Evolutionary conservation across 2,329 filamentous ascomycete genomes (phyloP).

Genomic region (Cercospora citrullina): DNA sequence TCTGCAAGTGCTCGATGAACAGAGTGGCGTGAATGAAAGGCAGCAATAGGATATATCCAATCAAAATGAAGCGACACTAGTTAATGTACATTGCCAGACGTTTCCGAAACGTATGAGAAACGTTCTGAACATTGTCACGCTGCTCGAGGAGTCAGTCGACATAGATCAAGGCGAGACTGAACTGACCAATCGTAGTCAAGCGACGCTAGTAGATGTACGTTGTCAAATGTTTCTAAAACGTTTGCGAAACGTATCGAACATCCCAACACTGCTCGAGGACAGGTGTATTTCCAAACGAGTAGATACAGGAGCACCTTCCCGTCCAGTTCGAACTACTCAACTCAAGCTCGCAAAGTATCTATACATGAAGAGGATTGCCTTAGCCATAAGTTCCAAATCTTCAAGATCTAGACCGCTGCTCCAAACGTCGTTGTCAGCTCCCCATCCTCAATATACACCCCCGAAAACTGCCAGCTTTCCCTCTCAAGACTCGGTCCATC

Average conservation of each 20-base stretch:
- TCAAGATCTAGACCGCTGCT: not conserved
- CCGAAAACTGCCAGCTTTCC: constrained; percentile 72
- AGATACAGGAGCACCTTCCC: not conserved
- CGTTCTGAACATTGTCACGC: not conserved
- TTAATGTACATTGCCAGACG: not conserved
- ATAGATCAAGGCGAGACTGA: not conserved
- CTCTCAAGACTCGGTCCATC: constrained; percentile 54
- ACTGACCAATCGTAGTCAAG: not conserved
- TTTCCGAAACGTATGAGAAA: not conserved
- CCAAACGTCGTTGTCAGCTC: constrained; percentile 29
- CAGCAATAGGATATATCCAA: not conserved
- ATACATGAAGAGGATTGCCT: not conserved
- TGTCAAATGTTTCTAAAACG: not conserved
- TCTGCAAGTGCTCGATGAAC: not conserved
- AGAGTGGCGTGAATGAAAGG: not conserved
- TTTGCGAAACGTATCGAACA: not conserved
- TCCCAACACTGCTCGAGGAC: not conserved
- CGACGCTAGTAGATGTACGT: not conserved
- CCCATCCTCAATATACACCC: constrained; percentile 69
- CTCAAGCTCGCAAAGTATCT: not conserved
- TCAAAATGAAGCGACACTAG: not conserved
- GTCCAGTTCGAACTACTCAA: not conserved
- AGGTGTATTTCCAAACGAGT: not conserved
- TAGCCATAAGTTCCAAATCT: not conserved
- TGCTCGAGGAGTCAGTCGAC: not conserved